A percentile compares a stretch with the other conserved stretches of the same genome.
Evolutionary conservation across 2,329 filamentous ascomycete species (phyloP).

Genomic region (Teratosphaeria gauchensis): DNA sequence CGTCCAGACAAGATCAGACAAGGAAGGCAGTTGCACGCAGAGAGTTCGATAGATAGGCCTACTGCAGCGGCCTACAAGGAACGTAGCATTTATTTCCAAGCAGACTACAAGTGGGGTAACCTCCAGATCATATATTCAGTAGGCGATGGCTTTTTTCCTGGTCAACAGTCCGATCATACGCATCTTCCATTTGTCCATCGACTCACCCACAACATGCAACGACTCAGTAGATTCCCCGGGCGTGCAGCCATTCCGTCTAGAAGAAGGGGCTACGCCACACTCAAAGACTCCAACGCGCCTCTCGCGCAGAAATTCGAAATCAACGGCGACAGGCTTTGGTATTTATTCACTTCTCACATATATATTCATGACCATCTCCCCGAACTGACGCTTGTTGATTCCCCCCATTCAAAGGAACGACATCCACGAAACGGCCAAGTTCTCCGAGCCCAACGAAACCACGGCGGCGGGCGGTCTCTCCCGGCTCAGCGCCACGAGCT

Average conservation of each 20-base stretch:
- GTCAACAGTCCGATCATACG: not conserved
- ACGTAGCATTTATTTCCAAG: not conserved
- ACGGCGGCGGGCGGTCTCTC: constrained; percentile 5
- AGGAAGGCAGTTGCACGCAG: not conserved
- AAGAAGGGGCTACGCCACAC: not conserved
- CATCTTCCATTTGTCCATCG: not conserved
- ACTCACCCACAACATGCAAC: not conserved
- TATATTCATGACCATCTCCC: no score
- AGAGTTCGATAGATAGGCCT: not conserved
- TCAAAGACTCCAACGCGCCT: not conserved
- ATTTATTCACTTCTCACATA: not conserved
- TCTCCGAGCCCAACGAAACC: constrained; percentile 4
- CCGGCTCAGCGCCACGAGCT: constrained; percentile 11
- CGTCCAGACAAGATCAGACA: not conserved
- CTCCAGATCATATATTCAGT: not conserved
- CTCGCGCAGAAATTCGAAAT: not conserved
- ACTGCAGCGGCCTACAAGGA: not conserved
- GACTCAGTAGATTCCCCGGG: not conserved
- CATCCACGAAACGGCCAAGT: constrained; percentile 14
- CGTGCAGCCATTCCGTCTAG: not conserved
- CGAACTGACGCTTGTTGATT: not conserved
- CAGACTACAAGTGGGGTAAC: not conserved
- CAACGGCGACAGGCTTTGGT: not conserved
- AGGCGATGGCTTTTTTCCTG: not conserved
- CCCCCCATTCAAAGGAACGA: not conserved